Evolutionary conservation across 305 asterid genomes (phyloP), one percentile per base, ranked within the genome.

Genomic region (Caryopteris hybrid): DNA sequence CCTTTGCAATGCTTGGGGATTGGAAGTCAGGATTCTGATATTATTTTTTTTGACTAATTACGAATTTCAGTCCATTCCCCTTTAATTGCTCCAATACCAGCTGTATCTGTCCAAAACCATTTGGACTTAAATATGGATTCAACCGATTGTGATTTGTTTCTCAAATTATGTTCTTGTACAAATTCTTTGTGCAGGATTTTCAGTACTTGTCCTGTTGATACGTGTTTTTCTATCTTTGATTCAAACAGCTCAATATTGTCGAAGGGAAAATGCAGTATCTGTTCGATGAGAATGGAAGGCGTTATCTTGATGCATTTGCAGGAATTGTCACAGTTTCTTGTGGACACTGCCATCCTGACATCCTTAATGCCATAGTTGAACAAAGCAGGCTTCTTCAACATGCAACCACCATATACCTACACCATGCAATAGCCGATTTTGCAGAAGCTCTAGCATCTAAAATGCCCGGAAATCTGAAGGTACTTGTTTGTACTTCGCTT

Each of bases 211-310:
- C 18, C n/a, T 45, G 14, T 42, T 70, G 41, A 72, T 72, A 3
- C 7, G 27, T 51, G 11, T 11, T 68, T 66, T 70, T 1, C 2
- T 20, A 4, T 68, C 57, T 68, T 50, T 47, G 23, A 6, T 65
- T 42, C 64, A 61, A 43, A 68, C 92, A 93, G 97, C 85, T 93
- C 57, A 93, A 93, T 74, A 93, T 88, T 16, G 98, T 93, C 52
- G 97, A 93, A 77, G 98, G 98, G 76, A 93, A 93, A 81, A 90
- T 93, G 98, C 98, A 93, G 82, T 90, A 93, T 71, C 69, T 93
- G 84, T 93, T 75, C 71, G 98, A 93, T 17, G 98, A 93, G 70
- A 88, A 70, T 23, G 97, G 96, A 31, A 88, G 78, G 79, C 93
- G 98, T n/a, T 93, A 93, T 76, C 97, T 93, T 31, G 98, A 93